Evolutionary conservation across 116 monocot species (phyloP).

Genomic region (Dioscorea cayenensis): DNA sequence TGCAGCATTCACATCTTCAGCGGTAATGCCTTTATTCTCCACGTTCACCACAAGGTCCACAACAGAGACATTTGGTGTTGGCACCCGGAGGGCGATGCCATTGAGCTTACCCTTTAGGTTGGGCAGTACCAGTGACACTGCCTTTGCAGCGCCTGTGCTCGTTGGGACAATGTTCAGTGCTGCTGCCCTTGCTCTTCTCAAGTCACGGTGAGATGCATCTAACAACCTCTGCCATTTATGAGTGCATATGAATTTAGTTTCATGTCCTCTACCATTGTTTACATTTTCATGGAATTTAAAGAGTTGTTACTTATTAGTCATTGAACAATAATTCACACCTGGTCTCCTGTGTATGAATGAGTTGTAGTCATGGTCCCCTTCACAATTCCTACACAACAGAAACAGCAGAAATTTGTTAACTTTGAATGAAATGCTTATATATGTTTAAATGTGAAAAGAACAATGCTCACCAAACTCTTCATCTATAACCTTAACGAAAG

Average conservation of each 20-base stretch:
- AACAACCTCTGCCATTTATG: conserved; percentile 54
- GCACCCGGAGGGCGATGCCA: conserved; percentile 91
- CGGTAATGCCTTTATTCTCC: conserved; percentile 79
- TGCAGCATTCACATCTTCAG: conserved; percentile 81
- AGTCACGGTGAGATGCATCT: conserved; percentile 92
- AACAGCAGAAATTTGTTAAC: conserved; percentile 1
- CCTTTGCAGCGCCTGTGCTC: conserved; percentile 96
- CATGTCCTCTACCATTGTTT: neutral
- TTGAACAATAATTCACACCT: conserved; percentile 24
- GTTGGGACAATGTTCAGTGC: conserved; percentile 96
- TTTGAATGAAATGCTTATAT: neutral
- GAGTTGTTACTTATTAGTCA: too few relatives aligned
- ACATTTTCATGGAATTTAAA: neutral
- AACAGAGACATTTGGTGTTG: conserved; percentile 92
- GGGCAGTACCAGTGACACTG: conserved; percentile 86
- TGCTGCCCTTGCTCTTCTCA: conserved; percentile 82
- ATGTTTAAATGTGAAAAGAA: too few relatives aligned
- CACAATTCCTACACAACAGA: conserved; percentile 62
- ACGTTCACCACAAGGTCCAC: conserved; percentile 92
- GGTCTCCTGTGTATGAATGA: conserved; percentile 96
- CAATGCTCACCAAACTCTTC: conserved; percentile 75
- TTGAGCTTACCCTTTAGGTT: conserved; percentile 96
- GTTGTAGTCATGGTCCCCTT: conserved; percentile 99
- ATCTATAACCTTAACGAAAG: conserved; percentile 88
- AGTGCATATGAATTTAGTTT: neutral